Evolutionary conservation across 768 basidiomycete genomes (phyloP), one percentile per base, ranked within the genome.

Genomic region (Lentinula aciculospora): DNA sequence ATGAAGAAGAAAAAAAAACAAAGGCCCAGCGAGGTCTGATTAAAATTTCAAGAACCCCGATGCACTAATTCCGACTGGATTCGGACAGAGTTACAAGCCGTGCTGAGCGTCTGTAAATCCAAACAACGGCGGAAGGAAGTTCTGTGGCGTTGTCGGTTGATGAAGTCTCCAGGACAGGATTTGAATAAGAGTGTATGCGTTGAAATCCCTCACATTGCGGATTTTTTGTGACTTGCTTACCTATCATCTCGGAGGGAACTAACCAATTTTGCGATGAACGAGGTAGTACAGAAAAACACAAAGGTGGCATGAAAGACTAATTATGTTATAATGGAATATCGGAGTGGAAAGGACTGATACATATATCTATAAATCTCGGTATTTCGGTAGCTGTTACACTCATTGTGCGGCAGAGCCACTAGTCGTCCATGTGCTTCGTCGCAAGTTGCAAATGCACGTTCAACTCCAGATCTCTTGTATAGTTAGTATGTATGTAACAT

Each of bases 221-320:
- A 44, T 44, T 44, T 50, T 50, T 21, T 4, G 25, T 50, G 49
- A 50, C 49, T n/a, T n/a, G n/a, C n/a, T n/a, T 21, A 50, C 49
- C 49, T 50, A 50, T 50, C 49, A 50, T 34, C 32, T 31, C 49
- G 49, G 49, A 50, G 29, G 46, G 46, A 48, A 19, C 27, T 47
- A 17, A 15, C 2, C 1, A 15, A 46, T 47, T 7, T 19, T 2
- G n/a, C 39, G 15, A 40, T 40, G 19, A 44, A n/a, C 42, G 42
- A 25, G 42, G 42, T 44, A 6, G 32, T 34, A 34, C n/a, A n/a
- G n/a, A n/a, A n/a, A n/a, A n/a, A n/a, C n/a, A n/a, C n/a, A 4
- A 21, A 44, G 42, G 42, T 23, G 7, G 42, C 42, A 19, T 44
- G 8, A 21, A 8, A 44, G 7, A 44, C n/a, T 23, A n/a, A 21